phyloP scores from a whole-genome alignment of 2,329 filamentous ascomycete genomes.

The Epichloe hybrida region DNA sequence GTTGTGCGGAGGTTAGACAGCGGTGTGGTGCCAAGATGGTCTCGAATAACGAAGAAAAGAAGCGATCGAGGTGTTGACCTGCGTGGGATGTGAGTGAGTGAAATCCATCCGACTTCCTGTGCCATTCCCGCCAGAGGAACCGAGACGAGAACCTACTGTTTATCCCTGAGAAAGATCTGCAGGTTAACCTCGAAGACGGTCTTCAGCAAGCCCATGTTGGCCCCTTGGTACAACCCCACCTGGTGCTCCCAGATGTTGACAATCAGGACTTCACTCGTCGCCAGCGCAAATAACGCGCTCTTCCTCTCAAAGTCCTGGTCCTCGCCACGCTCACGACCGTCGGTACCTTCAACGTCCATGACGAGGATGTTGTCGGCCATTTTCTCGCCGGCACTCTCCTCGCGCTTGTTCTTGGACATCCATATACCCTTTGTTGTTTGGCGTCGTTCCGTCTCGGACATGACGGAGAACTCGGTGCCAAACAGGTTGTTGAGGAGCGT shows the following conservation, averaged over 20 bases:
- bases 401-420: constrained; percentile 92
- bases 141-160: constrained; percentile 49
- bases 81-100: constrained; percentile 13
- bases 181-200: constrained; percentile 98
- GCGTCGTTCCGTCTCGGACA: constrained; percentile 85
- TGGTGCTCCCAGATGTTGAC: constrained; percentile 99
- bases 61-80: constrained; percentile 81
- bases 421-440: constrained; percentile 99
- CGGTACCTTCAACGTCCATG: constrained; percentile 98
- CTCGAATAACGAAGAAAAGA: constrained; percentile 96
- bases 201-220: constrained; percentile 97
- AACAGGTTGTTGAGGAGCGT: constrained; percentile 94
- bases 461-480: constrained; percentile 90
- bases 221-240: constrained; percentile 92
- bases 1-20: constrained; percentile 83
- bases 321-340: constrained; percentile 89
- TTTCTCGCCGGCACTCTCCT: constrained; percentile 32
- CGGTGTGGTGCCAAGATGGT: constrained; percentile 86
- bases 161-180: constrained; percentile 92
- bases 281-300: constrained; percentile 90
- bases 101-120: not conserved
- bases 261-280: constrained; percentile 93
- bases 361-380: constrained; percentile 98
- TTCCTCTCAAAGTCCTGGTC: constrained; percentile 99
- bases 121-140: not conserved